A percentile compares a stretch with the other conserved stretches of the same genome.
phyloP scores from a whole-genome alignment of 495 filamentous ascomycete species.

The Daldinia vernicosa region DNA sequence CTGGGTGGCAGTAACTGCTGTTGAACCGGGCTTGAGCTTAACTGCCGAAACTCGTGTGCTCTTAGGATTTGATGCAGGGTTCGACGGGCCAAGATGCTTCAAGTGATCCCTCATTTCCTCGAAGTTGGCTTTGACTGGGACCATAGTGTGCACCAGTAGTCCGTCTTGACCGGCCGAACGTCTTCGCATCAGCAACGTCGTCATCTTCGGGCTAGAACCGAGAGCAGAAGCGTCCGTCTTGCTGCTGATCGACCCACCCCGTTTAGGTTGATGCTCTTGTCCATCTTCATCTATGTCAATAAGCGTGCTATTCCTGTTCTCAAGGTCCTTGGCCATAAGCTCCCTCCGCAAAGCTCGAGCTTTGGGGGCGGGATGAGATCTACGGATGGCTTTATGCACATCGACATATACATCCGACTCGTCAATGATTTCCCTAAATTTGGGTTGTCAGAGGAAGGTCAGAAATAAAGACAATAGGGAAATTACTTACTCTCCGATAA shows the following conservation, averaged over 20 bases:
- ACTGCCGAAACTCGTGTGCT: constrained; percentile 86
- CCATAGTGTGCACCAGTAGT: constrained; percentile 48
- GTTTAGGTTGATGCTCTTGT: constrained; percentile 6
- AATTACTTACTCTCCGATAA: constrained; percentile 89
- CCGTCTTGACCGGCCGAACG: constrained; percentile 60
- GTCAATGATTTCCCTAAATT: constrained; percentile 71
- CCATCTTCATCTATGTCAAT: constrained; percentile 42
- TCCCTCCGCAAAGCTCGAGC: constrained; percentile 67
- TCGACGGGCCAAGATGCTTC: constrained; percentile 91
- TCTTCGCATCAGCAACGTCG: constrained; percentile 66
- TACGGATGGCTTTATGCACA: constrained; percentile 93
- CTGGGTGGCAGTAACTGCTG: constrained; percentile 21
- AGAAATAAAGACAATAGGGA: not conserved
- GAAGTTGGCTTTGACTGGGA: constrained; percentile 61
- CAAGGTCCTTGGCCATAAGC: constrained; percentile 60
- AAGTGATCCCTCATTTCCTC: constrained; percentile 82
- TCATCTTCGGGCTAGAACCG: constrained; percentile 52
- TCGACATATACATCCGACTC: constrained; percentile 97
- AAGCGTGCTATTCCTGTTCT: constrained; percentile 30
- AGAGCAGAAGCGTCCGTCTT: constrained; percentile 45
- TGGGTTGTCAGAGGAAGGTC: constrained; percentile 31
- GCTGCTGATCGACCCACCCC: constrained; percentile 32
- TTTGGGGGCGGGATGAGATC: constrained; percentile 55
- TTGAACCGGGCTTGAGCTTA: constrained; percentile 80
- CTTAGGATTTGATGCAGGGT: constrained; percentile 83